Evolutionary conservation across 169 alveolate genomes (phyloP).

Genomic region (Plasmodium chabaudi): DNA sequence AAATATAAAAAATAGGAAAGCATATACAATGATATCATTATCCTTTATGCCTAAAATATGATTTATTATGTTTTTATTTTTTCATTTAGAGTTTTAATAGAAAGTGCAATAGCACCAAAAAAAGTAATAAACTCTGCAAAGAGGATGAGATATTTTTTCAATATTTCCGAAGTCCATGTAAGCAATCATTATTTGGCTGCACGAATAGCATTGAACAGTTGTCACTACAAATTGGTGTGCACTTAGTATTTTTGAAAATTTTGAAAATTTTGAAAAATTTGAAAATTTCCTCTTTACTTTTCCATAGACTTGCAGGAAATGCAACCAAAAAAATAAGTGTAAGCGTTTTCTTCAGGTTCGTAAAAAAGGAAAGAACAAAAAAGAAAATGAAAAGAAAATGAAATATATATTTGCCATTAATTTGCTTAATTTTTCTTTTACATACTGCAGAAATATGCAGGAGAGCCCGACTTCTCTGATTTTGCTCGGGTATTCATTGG

Average conservation of each 20-base stretch:
- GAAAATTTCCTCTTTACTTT: too few relatives aligned
- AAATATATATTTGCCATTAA: background rate
- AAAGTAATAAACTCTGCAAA: constrained; percentile 60
- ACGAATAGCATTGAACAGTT: background rate
- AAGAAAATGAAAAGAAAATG: background rate
- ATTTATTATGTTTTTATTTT: background rate
- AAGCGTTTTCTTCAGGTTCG: constrained; percentile 58
- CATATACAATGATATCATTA: background rate
- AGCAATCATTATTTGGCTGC: background rate
- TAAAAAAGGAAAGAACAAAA: background rate
- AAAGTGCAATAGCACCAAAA: constrained; percentile 62
- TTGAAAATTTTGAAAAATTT: too few relatives aligned
- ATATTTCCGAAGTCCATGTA: constrained; percentile 66
- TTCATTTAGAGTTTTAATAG: constrained; percentile 14
- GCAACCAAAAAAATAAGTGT: constrained; percentile 48
- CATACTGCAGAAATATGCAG: constrained; percentile 37
- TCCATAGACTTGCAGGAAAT: constrained; percentile 43
- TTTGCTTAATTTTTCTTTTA: background rate
- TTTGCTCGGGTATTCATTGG: constrained; percentile 57
- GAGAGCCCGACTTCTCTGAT: constrained; percentile 70
- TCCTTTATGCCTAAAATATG: background rate
- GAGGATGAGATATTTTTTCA: constrained; percentile 70
- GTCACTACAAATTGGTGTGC: background rate
- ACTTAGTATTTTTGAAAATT: too few relatives aligned
- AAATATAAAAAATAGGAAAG: constrained; percentile 1